Evolutionary conservation across 371 early-diverging fungal species (phyloP), one percentile per base, ranked within the genome.

Genomic region (Phascolomyces articulosus): DNA sequence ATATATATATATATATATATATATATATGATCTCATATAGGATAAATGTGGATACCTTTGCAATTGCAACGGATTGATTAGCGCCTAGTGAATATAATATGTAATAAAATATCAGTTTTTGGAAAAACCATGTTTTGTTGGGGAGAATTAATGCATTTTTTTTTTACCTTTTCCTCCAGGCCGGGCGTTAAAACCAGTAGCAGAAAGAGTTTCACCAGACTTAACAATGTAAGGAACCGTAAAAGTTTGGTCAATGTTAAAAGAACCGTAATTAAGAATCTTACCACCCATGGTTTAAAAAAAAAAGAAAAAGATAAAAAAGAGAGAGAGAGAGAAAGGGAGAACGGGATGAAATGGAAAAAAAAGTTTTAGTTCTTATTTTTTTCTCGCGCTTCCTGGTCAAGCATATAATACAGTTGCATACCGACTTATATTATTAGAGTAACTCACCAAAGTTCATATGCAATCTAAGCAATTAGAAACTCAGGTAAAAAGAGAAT

Each of bases 201-300:
- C 87, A 0, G 89, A 77, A 29, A 95, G 75, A 1, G 96, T 96
- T 71, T 97, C 95, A 8, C 96, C 96, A 0, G 91, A 84, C 47
- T 71, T 62, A 13, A 90, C 93, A 40, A 96, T 93, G 70, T 93
- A 89, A 4, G 91, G 91, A 1, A 96, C 94, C 18, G 72, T 74
- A 69, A 91, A 96, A 44, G 92, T 91, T 53, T 95, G 93, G 73
- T 97, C 97, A 60, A 95, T 87, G 78, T 95, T 96, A 71, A 94
- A 83, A 6, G 95, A 94, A 13, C 95, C 96, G 76, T 92, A 86
- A 62, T 86, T 85, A 40, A 90, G 77, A 10, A 92, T 84, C 61
- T 79, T 89, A 41, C 84, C 76, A 16, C 34, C 47, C 66, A 66
- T 66, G 16, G 15, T 18, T 58, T 38, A 16, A 41, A 58, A 27